Evolutionary conservation across 2,329 filamentous ascomycete genomes (phyloP).

Genomic region (Escovopsis weberi): DNA sequence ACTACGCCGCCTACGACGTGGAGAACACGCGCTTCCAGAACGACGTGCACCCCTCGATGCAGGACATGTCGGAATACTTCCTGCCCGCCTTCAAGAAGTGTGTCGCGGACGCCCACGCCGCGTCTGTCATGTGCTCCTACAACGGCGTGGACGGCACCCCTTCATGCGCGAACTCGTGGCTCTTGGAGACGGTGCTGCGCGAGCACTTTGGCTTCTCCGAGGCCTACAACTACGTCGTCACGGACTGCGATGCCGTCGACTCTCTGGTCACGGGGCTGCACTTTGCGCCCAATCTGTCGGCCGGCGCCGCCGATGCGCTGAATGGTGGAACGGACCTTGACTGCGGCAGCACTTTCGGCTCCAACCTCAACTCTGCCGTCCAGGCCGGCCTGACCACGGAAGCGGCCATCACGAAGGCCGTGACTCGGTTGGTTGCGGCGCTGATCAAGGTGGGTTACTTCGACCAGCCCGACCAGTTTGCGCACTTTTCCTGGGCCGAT

Average conservation of each 20-base stretch:
- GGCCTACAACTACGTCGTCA: slow-evolving; percentile 47
- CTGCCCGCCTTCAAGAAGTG: slow-evolving; percentile 51
- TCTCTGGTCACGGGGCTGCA: slow-evolving; percentile 36
- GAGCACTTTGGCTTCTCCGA: slow-evolving; percentile 51
- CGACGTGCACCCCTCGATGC: slow-evolving; percentile 39
- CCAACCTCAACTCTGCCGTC: slow-evolving; percentile 20
- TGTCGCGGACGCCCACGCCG: slow-evolving; percentile 39
- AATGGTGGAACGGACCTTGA: slow-evolving; percentile 18
- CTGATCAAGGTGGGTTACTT: slow-evolving; percentile 45
- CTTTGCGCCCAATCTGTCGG: slow-evolving; percentile 20
- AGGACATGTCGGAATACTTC: slow-evolving; percentile 56
- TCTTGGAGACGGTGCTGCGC: slow-evolving; percentile 47
- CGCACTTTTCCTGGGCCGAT: slow-evolving; percentile 36
- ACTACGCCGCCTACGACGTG: slow-evolving; percentile 43
- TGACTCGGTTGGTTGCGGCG: slow-evolving; percentile 33
- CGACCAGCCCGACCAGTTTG: slow-evolving; percentile 33
- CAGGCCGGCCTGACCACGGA: slow-evolving; percentile 25
- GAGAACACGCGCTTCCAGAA: slow-evolving; percentile 39
- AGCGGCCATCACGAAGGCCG: slow-evolving; percentile 3
- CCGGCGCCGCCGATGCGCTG: slow-evolving; percentile 20
- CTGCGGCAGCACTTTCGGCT: slow-evolving; percentile 8
- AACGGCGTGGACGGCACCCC: slow-evolving; percentile 53
- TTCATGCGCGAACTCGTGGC: slow-evolving; percentile 46
- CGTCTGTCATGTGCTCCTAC: slow-evolving; percentile 48
- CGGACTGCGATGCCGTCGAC: slow-evolving; percentile 49